phyloP scores from a whole-genome alignment of 2,329 filamentous ascomycete species.

The Alternaria postmessia region DNA sequence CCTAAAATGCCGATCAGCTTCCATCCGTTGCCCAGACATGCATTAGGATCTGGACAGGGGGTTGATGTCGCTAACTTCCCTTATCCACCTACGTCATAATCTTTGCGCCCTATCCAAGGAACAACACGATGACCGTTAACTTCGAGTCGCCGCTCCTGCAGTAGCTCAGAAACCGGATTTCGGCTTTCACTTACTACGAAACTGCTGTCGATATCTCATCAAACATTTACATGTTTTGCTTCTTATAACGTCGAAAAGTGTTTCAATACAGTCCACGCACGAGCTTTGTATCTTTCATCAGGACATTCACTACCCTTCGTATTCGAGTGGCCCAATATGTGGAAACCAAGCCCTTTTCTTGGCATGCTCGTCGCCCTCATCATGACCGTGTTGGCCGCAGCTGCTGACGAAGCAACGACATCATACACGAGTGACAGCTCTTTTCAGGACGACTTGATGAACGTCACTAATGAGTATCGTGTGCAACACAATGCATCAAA shows the following conservation, averaged over 20 bases:
- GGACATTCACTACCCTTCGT: background rate
- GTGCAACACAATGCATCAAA: background rate
- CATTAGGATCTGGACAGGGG: background rate
- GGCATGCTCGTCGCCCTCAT: background rate
- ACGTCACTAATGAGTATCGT: constrained; percentile 72
- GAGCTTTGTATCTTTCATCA: background rate
- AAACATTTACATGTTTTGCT: background rate
- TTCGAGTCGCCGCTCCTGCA: background rate
- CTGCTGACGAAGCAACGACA: background rate
- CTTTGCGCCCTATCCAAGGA: background rate
- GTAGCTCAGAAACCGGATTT: background rate
- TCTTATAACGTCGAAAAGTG: background rate
- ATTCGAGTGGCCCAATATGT: background rate
- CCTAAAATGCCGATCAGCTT: background rate
- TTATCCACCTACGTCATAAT: background rate
- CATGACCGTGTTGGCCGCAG: background rate
- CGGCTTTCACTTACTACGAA: background rate
- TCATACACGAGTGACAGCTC: constrained; percentile 21
- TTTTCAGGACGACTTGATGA: constrained; percentile 64
- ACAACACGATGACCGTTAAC: background rate
- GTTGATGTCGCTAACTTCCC: background rate
- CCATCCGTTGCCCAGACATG: background rate
- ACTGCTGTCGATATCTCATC: background rate
- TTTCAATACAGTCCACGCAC: background rate
- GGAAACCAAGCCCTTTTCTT: background rate